These are phyloP conservation scores for Amaranthus hypochondriacus DNA, from an alignment of 148 eudicot genomes.

Conservation along the genomic window DNA sequence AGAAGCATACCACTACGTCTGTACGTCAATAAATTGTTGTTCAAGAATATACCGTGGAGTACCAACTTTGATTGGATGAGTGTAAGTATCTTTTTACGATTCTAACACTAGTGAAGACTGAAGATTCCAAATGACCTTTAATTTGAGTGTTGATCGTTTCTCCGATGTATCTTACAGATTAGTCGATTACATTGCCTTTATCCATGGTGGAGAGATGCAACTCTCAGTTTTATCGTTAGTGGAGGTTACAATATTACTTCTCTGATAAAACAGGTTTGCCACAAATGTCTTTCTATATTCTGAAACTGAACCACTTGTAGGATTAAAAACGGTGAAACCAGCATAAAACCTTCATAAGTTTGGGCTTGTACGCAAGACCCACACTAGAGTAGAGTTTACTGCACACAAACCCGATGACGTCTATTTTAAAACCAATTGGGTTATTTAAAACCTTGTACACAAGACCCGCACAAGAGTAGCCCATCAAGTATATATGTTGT, in stretches of 20 bases:
- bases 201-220: constrained; percentile 94
- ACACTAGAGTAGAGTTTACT: no score
- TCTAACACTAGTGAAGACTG: neutral
- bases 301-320: neutral
- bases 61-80: constrained; percentile 74
- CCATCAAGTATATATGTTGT: no score
- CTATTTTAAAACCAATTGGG: no score
- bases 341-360: no score
- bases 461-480: no score
- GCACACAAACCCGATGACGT: no score
- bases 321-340: neutral
- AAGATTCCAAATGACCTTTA: neutral
- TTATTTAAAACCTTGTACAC: no score
- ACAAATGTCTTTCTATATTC: no score
- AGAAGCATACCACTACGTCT: constrained; percentile 70
- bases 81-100: constrained; percentile 34
- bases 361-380: no score
- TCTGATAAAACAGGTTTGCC: constrained; percentile 44
- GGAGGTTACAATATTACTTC: constrained; percentile 73
- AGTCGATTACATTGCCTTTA: constrained; percentile 81
- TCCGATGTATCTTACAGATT: constrained; percentile 34
- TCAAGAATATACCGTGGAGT: constrained; percentile 46
- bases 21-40: constrained; percentile 57
- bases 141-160: neutral
- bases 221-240: constrained; percentile 71